Percentiles rank a stretch among this genome's conserved stretches.
Evolutionary conservation across 2,329 filamentous ascomycete genomes (phyloP).

Genomic region (Ilyonectria robusta): DNA sequence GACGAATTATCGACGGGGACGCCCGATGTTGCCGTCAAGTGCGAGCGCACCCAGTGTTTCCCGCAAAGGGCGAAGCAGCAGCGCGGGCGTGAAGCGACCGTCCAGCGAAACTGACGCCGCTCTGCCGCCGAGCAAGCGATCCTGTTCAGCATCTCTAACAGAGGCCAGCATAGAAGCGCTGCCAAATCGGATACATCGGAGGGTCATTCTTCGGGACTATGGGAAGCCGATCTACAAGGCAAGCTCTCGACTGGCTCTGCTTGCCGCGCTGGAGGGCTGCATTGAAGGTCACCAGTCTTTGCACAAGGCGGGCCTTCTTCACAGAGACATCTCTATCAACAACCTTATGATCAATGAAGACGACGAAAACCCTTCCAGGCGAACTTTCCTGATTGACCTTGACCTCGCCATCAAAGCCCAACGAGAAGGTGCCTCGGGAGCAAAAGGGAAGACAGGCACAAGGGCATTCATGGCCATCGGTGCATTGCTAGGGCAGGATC

Average conservation of each 20-base stretch:
- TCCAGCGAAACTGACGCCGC: constrained; percentile 45
- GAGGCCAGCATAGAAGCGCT: background rate
- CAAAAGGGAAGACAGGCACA: constrained; percentile 59
- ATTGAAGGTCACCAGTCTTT: constrained; percentile 56
- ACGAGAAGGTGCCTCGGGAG: constrained; percentile 52
- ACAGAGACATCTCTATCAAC: constrained; percentile 58
- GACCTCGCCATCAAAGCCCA: constrained; percentile 52
- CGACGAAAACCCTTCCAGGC: constrained; percentile 51
- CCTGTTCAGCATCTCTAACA: constrained; percentile 38
- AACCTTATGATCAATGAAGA: constrained; percentile 62
- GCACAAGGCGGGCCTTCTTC: constrained; percentile 53
- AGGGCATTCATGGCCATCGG: constrained; percentile 63
- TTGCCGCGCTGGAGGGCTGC: constrained; percentile 53
- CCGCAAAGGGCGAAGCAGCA: constrained; percentile 44
- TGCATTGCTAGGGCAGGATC: too few relatives aligned
- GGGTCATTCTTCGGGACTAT: constrained; percentile 54
- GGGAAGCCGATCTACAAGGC: constrained; percentile 58
- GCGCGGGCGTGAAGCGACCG: constrained; percentile 45
- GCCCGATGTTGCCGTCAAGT: constrained; percentile 20
- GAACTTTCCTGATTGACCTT: constrained; percentile 56
- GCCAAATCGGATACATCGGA: constrained; percentile 14
- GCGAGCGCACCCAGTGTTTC: constrained; percentile 23
- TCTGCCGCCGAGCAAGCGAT: constrained; percentile 50
- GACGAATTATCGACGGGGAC: constrained; percentile 48
- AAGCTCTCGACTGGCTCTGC: constrained; percentile 52